Evolutionary conservation across 305 asterid species (phyloP).

Genomic region (Fraxinus nigra): DNA sequence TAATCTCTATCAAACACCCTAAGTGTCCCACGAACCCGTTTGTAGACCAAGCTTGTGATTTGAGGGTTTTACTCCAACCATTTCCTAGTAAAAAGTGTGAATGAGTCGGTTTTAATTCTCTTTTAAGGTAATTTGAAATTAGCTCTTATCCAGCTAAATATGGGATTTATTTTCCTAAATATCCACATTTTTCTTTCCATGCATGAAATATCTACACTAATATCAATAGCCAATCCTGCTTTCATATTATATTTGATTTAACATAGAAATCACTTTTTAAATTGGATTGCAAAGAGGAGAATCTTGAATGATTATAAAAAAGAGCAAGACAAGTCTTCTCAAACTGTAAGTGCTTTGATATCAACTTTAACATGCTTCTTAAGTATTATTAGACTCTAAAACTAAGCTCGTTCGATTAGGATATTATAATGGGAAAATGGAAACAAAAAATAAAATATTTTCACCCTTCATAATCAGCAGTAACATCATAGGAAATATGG

Average conservation of each 20-base stretch:
- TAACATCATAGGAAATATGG: not conserved
- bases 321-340: not conserved
- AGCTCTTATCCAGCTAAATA: not conserved
- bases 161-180: not conserved
- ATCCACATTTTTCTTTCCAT: not conserved
- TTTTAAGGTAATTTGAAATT: not conserved
- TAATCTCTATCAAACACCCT: too few relatives aligned
- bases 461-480: not conserved
- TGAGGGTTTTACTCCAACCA: conserved; percentile 8
- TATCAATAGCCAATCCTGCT: not conserved
- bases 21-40: not conserved
- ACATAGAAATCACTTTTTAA: not conserved
- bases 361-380: not conserved
- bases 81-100: not conserved
- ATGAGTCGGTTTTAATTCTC: not conserved
- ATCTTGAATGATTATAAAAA: not conserved
- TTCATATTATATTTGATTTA: not conserved
- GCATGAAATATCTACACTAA: not conserved
- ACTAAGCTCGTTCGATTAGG: not conserved
- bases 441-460: not conserved
- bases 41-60: not conserved
- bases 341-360: not conserved
- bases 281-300: not conserved
- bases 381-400: not conserved
- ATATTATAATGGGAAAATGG: not conserved